Conservation (phyloP, 1,284 basidiomycete species). For the Tilletia caries region DNA sequence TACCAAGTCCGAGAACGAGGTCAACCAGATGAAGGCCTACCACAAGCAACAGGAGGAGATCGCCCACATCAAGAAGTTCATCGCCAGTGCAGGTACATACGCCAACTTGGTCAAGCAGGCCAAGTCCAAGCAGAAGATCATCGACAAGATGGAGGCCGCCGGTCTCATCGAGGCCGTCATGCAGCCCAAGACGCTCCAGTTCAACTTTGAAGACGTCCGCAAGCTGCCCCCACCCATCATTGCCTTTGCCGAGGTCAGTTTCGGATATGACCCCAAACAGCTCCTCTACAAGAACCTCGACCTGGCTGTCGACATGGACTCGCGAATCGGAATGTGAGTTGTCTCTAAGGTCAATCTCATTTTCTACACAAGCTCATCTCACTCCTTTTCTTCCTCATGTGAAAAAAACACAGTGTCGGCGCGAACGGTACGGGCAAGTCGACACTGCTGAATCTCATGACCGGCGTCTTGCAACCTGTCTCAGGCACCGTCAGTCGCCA, state of each 20-base stretch:
- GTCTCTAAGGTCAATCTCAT: neutral
- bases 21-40: conserved; percentile 99
- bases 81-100: conserved; percentile 96
- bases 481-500: conserved; percentile 87
- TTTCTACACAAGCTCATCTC: neutral
- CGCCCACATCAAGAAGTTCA: conserved; percentile 93
- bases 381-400: neutral
- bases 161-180: conserved; percentile 90
- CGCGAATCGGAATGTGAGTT: conserved; percentile 74
- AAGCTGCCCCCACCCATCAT: conserved; percentile 96
- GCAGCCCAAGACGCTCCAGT: conserved; percentile 68
- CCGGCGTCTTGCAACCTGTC: conserved; percentile 72
- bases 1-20: conserved; percentile 94
- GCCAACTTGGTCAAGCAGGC: conserved; percentile 98
- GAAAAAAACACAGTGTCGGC: conserved; percentile 67
- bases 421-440: conserved; percentile 98
- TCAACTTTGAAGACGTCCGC: conserved; percentile 93
- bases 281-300: conserved; percentile 82
- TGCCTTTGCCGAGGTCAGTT: conserved; percentile 89
- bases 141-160: conserved; percentile 99
- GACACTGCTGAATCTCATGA: conserved; percentile 92
- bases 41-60: conserved; percentile 98
- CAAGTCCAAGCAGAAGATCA: conserved; percentile 95
- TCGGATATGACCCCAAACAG: conserved; percentile 85
- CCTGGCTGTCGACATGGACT: conserved; percentile 85